A percentile compares a stretch with the other conserved stretches of the same genome.
Evolutionary conservation across 2,329 filamentous ascomycete genomes (phyloP).

Genomic region (Xylariomycetidae sp.): DNA sequence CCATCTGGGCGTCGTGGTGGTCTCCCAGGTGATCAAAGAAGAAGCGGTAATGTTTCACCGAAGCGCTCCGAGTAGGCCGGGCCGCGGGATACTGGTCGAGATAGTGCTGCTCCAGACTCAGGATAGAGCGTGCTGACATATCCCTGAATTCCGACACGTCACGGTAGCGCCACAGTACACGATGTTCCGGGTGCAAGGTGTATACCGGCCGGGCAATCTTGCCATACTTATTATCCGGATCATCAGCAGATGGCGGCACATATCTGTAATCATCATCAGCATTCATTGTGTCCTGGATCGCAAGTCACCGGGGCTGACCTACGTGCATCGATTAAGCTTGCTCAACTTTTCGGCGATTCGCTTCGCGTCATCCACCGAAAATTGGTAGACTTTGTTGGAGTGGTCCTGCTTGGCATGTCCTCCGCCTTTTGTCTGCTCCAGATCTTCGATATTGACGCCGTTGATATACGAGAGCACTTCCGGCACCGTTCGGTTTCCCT

Average conservation of each 20-base stretch:
- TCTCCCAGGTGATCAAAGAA: constrained; percentile 9
- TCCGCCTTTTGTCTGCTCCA: constrained; percentile 4
- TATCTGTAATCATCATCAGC: too few species aligned
- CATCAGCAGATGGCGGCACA: too few species aligned
- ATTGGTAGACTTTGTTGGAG: constrained; percentile 25
- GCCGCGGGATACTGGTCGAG: neutral
- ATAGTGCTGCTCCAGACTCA: neutral
- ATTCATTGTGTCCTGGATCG: too few species aligned
- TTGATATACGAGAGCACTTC: constrained; percentile 22
- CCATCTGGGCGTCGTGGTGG: neutral
- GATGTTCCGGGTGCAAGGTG: constrained; percentile 24
- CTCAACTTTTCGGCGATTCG: constrained; percentile 11
- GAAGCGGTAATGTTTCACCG: too few species aligned
- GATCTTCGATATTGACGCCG: constrained; percentile 14
- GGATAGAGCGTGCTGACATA: too few species aligned
- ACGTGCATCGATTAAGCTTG: constrained; percentile 19
- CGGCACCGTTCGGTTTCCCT: constrained; percentile 11
- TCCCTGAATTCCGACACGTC: neutral
- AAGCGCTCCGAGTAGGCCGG: too few species aligned
- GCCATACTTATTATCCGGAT: too few species aligned
- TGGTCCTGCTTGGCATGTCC: constrained; percentile 10
- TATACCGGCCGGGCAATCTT: constrained; percentile 16
- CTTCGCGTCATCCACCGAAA: constrained; percentile 19
- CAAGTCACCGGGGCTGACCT: constrained; percentile 11
- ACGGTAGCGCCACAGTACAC: constrained; percentile 23